phyloP scores from a whole-genome alignment of 1,139 yeast genomes.

The Geotrichum phurueaensis region DNA sequence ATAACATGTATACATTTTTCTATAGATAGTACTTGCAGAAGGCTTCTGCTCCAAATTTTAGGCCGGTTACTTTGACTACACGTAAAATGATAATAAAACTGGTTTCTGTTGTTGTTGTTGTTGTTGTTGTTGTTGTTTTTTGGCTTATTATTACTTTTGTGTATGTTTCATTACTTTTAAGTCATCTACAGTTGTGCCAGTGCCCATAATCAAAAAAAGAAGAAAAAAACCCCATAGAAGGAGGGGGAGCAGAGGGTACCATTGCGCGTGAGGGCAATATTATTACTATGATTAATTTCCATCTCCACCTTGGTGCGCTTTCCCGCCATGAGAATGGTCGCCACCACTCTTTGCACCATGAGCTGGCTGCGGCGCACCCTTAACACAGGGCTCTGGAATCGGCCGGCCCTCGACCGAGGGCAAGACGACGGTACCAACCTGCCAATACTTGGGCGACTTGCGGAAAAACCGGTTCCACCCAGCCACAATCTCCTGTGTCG shows the following conservation, averaged over 20 bases:
- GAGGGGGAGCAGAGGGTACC: too few species aligned
- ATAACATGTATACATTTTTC: too few species aligned
- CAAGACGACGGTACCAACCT: conserved; percentile 53
- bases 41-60: too few species aligned
- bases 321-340: background rate
- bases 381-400: conserved; percentile 9
- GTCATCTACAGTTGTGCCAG: background rate
- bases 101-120: too few species aligned
- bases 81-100: too few species aligned
- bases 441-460: conserved; percentile 51
- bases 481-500: conserved; percentile 29
- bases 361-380: conserved; percentile 11
- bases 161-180: background rate
- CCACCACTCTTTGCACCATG: background rate
- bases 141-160: background rate
- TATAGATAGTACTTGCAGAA: too few species aligned
- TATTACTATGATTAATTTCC: too few species aligned
- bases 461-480: conserved; percentile 54
- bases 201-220: too few species aligned
- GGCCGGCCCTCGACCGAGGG: conserved; percentile 12
- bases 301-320: background rate
- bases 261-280: background rate
- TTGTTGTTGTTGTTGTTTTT: background rate
- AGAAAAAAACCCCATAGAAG: too few species aligned
- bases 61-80: too few species aligned